phyloP scores from a whole-genome alignment of 176 grass and related monocot species.

The Canna indica region DNA sequence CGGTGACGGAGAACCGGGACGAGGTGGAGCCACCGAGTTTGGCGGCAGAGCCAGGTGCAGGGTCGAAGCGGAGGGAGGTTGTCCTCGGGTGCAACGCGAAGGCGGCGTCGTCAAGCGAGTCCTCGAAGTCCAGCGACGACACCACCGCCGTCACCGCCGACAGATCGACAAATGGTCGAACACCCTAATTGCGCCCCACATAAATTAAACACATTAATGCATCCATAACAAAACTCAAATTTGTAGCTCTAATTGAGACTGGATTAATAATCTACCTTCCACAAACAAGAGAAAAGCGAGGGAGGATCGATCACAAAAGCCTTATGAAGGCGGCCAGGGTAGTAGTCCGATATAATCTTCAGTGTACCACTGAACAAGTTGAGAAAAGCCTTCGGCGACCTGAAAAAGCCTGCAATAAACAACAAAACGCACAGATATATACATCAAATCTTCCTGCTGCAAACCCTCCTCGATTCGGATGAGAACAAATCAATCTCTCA shows the following conservation, averaged over 20 bases:
- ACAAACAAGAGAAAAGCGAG: conserved; percentile 80
- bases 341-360: conserved; percentile 93
- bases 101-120: conserved; percentile 61
- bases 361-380: conserved; percentile 81
- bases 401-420: conserved; percentile 77
- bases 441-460: background rate
- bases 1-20: conserved; percentile 83
- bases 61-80: conserved; percentile 77
- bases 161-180: conserved; percentile 74
- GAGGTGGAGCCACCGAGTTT: conserved; percentile 44
- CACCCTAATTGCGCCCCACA: conserved; percentile 33
- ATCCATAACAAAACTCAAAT: background rate
- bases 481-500: background rate
- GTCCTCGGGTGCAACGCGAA: conserved; percentile 70
- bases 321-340: conserved; percentile 78
- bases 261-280: conserved; percentile 47
- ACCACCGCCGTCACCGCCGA: conserved; percentile 49
- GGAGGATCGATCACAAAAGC: conserved; percentile 89
- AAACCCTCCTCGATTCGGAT: background rate
- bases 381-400: conserved; percentile 76
- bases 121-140: conserved; percentile 77
- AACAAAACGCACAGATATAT: background rate
- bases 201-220: background rate
- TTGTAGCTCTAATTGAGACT: background rate
- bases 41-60: conserved; percentile 19